Percentiles rank a stretch among this genome's conserved stretches.
phyloP scores from a whole-genome alignment of 2,329 filamentous ascomycete genomes.

The Neopestalotiopsis clavispora region DNA sequence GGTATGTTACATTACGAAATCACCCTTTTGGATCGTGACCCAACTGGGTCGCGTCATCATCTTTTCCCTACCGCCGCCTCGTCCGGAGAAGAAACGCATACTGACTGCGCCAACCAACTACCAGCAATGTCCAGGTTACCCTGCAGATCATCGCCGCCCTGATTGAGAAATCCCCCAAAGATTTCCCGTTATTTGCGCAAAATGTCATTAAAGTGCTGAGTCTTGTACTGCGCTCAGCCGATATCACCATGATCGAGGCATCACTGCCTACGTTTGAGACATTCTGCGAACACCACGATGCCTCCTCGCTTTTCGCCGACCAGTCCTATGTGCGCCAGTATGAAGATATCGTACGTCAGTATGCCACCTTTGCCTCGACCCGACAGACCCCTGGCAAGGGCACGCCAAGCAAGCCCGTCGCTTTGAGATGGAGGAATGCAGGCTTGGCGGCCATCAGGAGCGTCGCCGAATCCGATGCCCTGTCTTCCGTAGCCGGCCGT shows the following conservation, averaged over 20 bases:
- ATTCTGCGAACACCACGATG: constrained; percentile 89
- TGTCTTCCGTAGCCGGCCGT: constrained; percentile 75
- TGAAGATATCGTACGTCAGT: constrained; percentile 78
- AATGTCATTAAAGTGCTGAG: constrained; percentile 85
- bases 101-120: not conserved
- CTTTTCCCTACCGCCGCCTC: constrained; percentile 16
- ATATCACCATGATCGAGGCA: constrained; percentile 92
- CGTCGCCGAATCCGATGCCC: constrained; percentile 78
- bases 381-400: constrained; percentile 56
- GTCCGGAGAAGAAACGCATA: not conserved
- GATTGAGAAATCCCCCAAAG: constrained; percentile 90
- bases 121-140: constrained; percentile 90
- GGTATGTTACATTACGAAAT: constrained; percentile 56
- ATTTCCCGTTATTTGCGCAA: constrained; percentile 85
- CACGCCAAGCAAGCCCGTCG: constrained; percentile 71
- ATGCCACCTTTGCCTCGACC: constrained; percentile 79
- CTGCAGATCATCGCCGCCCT: constrained; percentile 90
- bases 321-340: constrained; percentile 83
- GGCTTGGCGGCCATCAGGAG: constrained; percentile 81
- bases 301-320: constrained; percentile 83
- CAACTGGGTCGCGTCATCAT: not conserved
- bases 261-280: constrained; percentile 85
- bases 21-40: not conserved
- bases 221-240: constrained; percentile 80
- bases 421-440: constrained; percentile 77